Evolutionary conservation across 306 rosid genomes (phyloP).

Genomic region (Fragaria vesca): DNA sequence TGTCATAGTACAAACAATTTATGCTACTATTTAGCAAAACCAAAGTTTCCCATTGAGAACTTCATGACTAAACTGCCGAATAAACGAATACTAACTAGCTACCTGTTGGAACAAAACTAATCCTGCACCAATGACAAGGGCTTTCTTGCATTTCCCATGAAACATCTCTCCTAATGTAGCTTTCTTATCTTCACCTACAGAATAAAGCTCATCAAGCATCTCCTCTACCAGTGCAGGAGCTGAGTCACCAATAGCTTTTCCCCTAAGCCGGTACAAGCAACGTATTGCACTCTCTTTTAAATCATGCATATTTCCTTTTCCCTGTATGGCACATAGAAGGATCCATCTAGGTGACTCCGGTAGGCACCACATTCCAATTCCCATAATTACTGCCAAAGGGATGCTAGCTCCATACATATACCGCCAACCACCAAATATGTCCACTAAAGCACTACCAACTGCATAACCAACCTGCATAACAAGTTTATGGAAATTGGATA

Average conservation of each 20-base stretch:
- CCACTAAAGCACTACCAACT: slow-evolving; percentile 79
- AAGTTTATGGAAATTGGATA: neutral
- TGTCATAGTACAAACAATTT: slow-evolving; percentile 40
- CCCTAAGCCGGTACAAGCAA: slow-evolving; percentile 63
- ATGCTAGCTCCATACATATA: slow-evolving; percentile 70
- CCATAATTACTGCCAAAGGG: slow-evolving; percentile 75
- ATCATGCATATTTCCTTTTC: slow-evolving; percentile 55
- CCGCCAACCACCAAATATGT: slow-evolving; percentile 75
- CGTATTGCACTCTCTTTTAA: slow-evolving; percentile 50
- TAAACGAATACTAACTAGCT: slow-evolving; percentile 17
- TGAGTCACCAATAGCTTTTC: slow-evolving; percentile 46
- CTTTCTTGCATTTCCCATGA: slow-evolving; percentile 71
- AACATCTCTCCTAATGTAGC: slow-evolving; percentile 67
- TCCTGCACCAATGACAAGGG: slow-evolving; percentile 79
- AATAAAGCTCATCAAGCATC: slow-evolving; percentile 70
- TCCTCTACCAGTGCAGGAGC: slow-evolving; percentile 73
- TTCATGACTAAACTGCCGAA: slow-evolving; percentile 19
- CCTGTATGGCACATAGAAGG: slow-evolving; percentile 74
- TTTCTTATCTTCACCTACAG: slow-evolving; percentile 61
- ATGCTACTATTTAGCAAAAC: slow-evolving; percentile 27
- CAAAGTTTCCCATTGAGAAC: neutral
- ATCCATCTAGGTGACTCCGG: slow-evolving; percentile 92
- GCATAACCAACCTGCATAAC: slow-evolving; percentile 73
- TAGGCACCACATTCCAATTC: slow-evolving; percentile 87
- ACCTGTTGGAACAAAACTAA: slow-evolving; percentile 98